Evolutionary conservation across 345 rosid genomes (phyloP).

Genomic region (Xanthoceras sorbifolium): DNA sequence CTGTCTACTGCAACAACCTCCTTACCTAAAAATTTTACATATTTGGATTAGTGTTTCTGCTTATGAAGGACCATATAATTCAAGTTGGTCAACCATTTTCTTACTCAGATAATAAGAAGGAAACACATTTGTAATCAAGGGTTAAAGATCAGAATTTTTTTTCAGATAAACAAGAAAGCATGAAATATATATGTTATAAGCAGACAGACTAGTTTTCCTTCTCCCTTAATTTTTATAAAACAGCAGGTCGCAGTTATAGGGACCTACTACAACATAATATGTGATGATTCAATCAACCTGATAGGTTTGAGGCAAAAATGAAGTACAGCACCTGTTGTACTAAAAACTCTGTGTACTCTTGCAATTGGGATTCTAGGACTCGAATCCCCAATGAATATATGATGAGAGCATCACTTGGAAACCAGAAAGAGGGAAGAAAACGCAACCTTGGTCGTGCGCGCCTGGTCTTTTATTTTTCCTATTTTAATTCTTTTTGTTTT

Average conservation of each 20-base stretch:
- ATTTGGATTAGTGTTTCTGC: constrained; percentile 13
- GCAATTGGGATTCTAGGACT: neutral
- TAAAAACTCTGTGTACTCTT: neutral
- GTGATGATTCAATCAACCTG: neutral
- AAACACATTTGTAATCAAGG: neutral
- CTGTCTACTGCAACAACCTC: constrained; percentile 74
- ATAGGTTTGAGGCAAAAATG: neutral
- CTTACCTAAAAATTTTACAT: constrained; percentile 47
- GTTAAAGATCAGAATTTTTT: neutral
- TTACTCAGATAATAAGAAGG: neutral
- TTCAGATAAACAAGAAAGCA: neutral
- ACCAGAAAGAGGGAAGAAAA: too few species aligned
- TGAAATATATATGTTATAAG: neutral
- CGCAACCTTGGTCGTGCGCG: too few species aligned
- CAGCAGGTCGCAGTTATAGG: neutral
- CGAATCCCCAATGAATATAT: neutral
- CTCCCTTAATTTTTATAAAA: neutral
- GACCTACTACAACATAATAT: neutral
- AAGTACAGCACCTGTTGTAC: neutral
- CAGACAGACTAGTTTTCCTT: neutral
- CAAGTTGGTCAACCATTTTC: neutral
- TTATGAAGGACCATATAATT: neutral
- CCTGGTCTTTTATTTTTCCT: too few species aligned
- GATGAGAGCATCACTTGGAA: too few species aligned
- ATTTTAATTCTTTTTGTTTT: too few species aligned